phyloP scores from a whole-genome alignment of 1,284 basidiomycete genomes.

The Ustilago vetiveriae region DNA sequence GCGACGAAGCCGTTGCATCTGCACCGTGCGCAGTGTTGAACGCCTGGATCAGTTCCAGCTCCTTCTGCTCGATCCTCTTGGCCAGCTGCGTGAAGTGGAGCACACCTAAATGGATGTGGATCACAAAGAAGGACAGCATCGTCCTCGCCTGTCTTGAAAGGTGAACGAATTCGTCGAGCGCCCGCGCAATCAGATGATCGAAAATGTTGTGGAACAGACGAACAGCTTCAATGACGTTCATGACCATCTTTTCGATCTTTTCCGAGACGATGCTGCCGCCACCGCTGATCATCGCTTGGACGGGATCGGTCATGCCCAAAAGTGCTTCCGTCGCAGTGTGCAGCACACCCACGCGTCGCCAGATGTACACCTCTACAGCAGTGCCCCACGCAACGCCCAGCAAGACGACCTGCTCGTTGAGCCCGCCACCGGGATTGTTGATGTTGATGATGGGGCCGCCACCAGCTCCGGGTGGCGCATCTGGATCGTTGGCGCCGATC shows the following conservation, averaged over 20 bases:
- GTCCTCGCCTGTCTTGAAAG: constrained; percentile 38
- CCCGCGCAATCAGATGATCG: constrained; percentile 34
- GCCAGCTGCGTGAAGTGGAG: constrained; percentile 41
- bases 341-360: constrained; percentile 38
- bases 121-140: constrained; percentile 44
- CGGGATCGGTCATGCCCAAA: constrained; percentile 13
- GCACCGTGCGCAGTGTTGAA: constrained; percentile 18
- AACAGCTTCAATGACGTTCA: constrained; percentile 43
- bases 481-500: constrained; percentile 33
- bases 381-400: constrained; percentile 50
- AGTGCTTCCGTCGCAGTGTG: constrained; percentile 23
- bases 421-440: constrained; percentile 40
- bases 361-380: constrained; percentile 51
- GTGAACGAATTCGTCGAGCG: constrained; percentile 41
- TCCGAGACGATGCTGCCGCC: constrained; percentile 32
- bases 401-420: constrained; percentile 46
- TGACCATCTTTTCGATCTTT: constrained; percentile 44
- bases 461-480: constrained; percentile 1
- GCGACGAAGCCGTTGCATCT: background rate
- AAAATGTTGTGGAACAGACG: constrained; percentile 47
- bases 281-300: constrained; percentile 28
- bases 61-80: constrained; percentile 42
- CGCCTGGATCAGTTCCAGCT: constrained; percentile 38
- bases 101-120: constrained; percentile 46
- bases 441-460: constrained; percentile 37